Percentiles rank a stretch among this genome's conserved stretches.
These are phyloP conservation scores for Curvularia sp. DNA, from an alignment of 2,329 filamentous ascomycete species.

Conservation along the genomic window DNA sequence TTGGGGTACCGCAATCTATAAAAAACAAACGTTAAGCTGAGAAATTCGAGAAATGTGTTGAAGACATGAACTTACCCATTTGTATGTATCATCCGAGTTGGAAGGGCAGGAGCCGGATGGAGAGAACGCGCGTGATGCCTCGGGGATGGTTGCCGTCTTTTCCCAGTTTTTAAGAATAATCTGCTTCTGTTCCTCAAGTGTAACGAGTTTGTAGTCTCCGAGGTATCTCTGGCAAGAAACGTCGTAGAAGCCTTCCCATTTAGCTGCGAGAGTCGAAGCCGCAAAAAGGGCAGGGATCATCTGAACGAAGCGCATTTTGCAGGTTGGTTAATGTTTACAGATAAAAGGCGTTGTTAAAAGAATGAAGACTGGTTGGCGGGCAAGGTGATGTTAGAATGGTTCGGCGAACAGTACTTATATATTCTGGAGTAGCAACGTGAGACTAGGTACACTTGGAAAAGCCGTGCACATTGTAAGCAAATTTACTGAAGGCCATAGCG, in stretches of 20 bases:
- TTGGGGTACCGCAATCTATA: background rate
- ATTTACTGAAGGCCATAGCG: background rate
- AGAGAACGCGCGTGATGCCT: background rate
- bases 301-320: slow-evolving; percentile 1
- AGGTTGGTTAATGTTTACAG: background rate
- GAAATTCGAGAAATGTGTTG: background rate
- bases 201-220: slow-evolving; percentile 1
- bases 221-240: background rate
- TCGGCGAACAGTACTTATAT: background rate
- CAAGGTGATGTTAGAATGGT: background rate
- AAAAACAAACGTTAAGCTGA: background rate
- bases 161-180: background rate
- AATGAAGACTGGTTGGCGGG: background rate
- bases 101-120: slow-evolving; percentile 1
- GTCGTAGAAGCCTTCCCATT: slow-evolving; percentile 2
- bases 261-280: background rate
- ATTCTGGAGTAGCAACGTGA: background rate
- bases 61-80: slow-evolving; percentile 1
- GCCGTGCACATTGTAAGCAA: background rate
- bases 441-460: background rate
- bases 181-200: background rate
- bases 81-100: slow-evolving; percentile 8
- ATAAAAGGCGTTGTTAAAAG: background rate
- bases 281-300: slow-evolving; percentile 5
- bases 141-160: rapidly evolving